Base-by-base conservation (phyloP, 2,329 filamentous ascomycete species). In the Fusarium lyarnte region DNA sequence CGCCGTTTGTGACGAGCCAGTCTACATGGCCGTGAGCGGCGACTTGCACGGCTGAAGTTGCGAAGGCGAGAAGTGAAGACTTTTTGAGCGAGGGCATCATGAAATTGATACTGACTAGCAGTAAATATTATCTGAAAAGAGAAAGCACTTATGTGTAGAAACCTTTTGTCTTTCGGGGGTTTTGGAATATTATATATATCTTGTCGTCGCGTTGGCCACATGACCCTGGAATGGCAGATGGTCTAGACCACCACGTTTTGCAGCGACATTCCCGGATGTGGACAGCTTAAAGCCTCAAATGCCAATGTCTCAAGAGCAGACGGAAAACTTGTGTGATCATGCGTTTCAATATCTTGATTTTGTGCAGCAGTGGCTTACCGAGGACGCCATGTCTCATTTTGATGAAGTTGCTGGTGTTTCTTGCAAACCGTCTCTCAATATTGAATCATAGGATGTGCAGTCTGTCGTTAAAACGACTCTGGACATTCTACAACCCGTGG, bases 1-100 rank as follows among this genome's bases (percentile, higher is more conserved):
- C 58, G 10, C 74, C 72, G 19, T 75, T 67, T 6, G 74, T 68
- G 17, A 77, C 65, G 2, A 77, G 72, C 75, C 75, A 77, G 29
- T 77, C 75, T 0, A 77, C 75, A 49, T 77, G 75, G 6, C 75
- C 75, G 12, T 77, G 75, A 5, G 73, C 69, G 9, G 63, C 31
- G 7, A 72, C 62, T 6, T 61, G 31, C 0, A 33, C 38, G 6
- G 19, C 53, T 23, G 41, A 59, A 11, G 39, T 38, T 27, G 54
- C 27, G 10, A 76, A 6, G 2, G 41, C 10, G 17, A 69, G 19
- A 6, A 72, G 29, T 9, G 35, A 45, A 16, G 46, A 33, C 10
- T 14, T 43, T n/a, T 59, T 65, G 31, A 47, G 19, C 4, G 23
- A 35, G 7, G 33, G 4, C 74, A 76, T 76, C 12, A 7, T 61